phyloP scores from a whole-genome alignment of 2,329 filamentous ascomycete species.

The Lomentospora prolificans region DNA sequence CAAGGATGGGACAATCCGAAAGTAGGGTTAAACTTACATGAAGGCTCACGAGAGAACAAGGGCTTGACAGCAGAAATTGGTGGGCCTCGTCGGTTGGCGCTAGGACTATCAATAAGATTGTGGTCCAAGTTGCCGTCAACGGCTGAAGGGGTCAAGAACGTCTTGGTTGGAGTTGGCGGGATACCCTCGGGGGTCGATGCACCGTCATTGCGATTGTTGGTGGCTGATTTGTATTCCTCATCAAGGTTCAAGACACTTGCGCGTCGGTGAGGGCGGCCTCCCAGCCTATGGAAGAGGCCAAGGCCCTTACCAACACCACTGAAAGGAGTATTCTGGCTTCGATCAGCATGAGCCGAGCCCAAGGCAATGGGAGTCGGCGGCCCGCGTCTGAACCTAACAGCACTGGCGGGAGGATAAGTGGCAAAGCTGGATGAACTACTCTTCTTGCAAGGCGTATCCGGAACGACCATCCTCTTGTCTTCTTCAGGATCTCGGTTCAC shows the following conservation, averaged over 20 bases:
- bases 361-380: slow-evolving; percentile 75
- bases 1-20: slow-evolving; percentile 17
- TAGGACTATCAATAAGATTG: slow-evolving; percentile 35
- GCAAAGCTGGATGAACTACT: slow-evolving; percentile 55
- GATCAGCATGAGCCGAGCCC: slow-evolving; percentile 36
- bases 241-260: slow-evolving; percentile 61
- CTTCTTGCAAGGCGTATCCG: slow-evolving; percentile 95
- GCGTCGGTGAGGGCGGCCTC: slow-evolving; percentile 12
- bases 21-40: slow-evolving; percentile 28
- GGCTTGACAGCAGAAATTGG: slow-evolving; percentile 28
- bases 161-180: slow-evolving; percentile 91
- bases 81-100: slow-evolving; percentile 31
- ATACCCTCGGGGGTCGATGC: slow-evolving; percentile 44
- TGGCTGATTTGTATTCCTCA: slow-evolving; percentile 38
- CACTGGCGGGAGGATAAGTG: slow-evolving; percentile 51
- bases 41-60: slow-evolving; percentile 24
- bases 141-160: slow-evolving; percentile 34
- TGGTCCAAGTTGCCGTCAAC: slow-evolving; percentile 26
- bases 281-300: slow-evolving; percentile 55
- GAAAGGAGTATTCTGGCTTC: slow-evolving; percentile 25
- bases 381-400: slow-evolving; percentile 59
- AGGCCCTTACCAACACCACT: slow-evolving; percentile 50
- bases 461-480: slow-evolving; percentile 58
- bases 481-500: slow-evolving; percentile 77
- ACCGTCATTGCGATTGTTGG: slow-evolving; percentile 5